A percentile compares a stretch with the other conserved stretches of the same genome.
Evolutionary conservation across 352 stramenopile genomes (phyloP).

Genomic region (Phytophthora multivora): DNA sequence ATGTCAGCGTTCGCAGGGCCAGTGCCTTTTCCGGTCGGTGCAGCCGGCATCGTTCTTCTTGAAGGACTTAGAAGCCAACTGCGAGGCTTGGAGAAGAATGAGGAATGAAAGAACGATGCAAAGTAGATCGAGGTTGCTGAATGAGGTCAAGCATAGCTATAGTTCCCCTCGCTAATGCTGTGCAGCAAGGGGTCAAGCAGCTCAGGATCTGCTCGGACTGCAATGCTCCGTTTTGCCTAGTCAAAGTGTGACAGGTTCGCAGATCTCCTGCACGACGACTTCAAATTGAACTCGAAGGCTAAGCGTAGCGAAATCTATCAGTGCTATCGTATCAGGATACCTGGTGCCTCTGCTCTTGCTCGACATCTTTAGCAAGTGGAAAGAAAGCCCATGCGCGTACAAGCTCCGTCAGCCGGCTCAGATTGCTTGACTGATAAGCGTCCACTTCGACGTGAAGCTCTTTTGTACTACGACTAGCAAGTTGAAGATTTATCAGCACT

Average conservation of each 20-base stretch:
- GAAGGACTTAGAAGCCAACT: background rate
- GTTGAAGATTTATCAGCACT: slow-evolving; percentile 15
- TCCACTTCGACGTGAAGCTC: too few relatives aligned
- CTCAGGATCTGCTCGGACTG: slow-evolving; percentile 1
- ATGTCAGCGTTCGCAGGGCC: slow-evolving; percentile 4
- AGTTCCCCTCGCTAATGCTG: background rate
- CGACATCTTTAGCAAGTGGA: background rate
- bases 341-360: background rate
- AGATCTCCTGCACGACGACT: too few relatives aligned
- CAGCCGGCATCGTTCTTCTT: slow-evolving; percentile 1
- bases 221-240: background rate
- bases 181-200: slow-evolving; percentile 1
- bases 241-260: background rate
- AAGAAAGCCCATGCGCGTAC: background rate
- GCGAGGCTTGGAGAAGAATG: background rate
- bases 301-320: slow-evolving; percentile 1
- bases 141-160: background rate
- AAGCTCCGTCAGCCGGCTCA: background rate
- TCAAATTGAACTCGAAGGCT: background rate
- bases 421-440: background rate
- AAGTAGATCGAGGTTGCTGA: too few relatives aligned
- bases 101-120: background rate
- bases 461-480: background rate
- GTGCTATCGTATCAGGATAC: background rate
- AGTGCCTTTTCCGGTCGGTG: slow-evolving; percentile 1